Percentiles rank a stretch among this genome's conserved stretches.
These are phyloP conservation scores for Caloboletus inedulis DNA, from an alignment of 1,284 basidiomycete species.

Conservation along the genomic window DNA sequence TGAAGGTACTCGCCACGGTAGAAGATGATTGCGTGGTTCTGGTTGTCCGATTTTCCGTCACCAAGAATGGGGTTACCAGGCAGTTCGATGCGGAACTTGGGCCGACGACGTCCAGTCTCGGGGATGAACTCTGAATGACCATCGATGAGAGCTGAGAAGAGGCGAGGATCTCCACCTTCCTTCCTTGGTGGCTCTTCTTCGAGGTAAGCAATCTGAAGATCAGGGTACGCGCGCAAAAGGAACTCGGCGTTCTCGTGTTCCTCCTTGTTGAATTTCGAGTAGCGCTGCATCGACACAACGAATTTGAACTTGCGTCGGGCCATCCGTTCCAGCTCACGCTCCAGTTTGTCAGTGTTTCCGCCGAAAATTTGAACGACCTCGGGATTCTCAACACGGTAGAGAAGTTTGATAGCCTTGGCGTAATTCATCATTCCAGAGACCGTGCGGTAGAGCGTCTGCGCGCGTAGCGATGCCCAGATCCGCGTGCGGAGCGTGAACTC, in stretches of 20 bases:
- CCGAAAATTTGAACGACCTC: slow-evolving; percentile 97
- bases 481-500: slow-evolving; percentile 98
- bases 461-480: slow-evolving; percentile 98
- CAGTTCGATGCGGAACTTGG: slow-evolving; percentile 98
- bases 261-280: slow-evolving; percentile 99
- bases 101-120: slow-evolving; percentile 83
- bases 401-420: slow-evolving; percentile 98
- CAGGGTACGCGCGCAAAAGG: slow-evolving; percentile 96
- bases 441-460: slow-evolving; percentile 97
- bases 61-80: slow-evolving; percentile 99
- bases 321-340: slow-evolving; percentile 97
- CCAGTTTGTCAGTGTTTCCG: slow-evolving; percentile 95
- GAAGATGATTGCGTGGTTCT: slow-evolving; percentile 99
- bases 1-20: slow-evolving; percentile 99
- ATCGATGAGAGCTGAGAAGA: slow-evolving; percentile 96
- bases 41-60: slow-evolving; percentile 99
- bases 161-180: slow-evolving; percentile 91
- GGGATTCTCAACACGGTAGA: slow-evolving; percentile 99
- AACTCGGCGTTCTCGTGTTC: slow-evolving; percentile 99
- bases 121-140: slow-evolving; percentile 96
- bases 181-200: slow-evolving; percentile 94
- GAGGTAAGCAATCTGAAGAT: slow-evolving; percentile 96
- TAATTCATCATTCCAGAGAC: slow-evolving; percentile 99
- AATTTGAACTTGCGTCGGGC: slow-evolving; percentile 99
- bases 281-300: slow-evolving; percentile 98